Conservation (phyloP, 2,329 filamentous ascomycete genomes). For the Colletotrichum sp. region DNA sequence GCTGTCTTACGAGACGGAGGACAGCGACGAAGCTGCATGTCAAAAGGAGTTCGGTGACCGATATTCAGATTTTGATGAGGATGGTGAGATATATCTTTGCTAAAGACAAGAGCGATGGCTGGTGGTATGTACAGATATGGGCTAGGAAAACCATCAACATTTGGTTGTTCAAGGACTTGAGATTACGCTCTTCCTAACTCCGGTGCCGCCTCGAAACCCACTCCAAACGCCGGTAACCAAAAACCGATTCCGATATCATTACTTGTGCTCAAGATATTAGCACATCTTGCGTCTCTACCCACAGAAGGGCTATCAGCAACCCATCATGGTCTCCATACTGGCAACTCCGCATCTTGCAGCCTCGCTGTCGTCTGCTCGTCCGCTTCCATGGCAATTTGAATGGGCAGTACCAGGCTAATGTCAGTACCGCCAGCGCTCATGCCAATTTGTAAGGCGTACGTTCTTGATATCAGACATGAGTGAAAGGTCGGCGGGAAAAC, state of each 20-base stretch:
- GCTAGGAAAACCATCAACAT: background rate
- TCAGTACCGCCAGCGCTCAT: constrained; percentile 46
- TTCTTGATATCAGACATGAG: constrained; percentile 60
- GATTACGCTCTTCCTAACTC: background rate
- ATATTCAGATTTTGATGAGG: background rate
- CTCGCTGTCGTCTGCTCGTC: constrained; percentile 2
- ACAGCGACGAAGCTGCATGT: background rate
- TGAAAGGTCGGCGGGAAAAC: constrained; percentile 63
- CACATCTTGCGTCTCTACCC: background rate
- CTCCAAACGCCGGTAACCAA: background rate
- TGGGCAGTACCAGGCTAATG: constrained; percentile 50
- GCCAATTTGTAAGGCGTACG: constrained; percentile 54
- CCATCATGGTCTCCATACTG: background rate
- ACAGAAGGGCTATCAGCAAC: background rate
- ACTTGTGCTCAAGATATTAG: background rate
- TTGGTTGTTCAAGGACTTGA: background rate
- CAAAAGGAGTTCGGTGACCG: background rate
- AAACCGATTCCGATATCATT: background rate
- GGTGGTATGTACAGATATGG: background rate
- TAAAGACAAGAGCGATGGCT: background rate
- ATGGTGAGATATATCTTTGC: background rate
- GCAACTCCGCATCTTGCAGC: background rate
- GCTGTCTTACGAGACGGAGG: background rate
- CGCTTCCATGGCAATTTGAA: constrained; percentile 55
- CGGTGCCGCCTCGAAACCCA: background rate